These are phyloP conservation scores for Wickerhamomyces pijperi DNA, from an alignment of 805 yeast species.

Conservation along the genomic window DNA sequence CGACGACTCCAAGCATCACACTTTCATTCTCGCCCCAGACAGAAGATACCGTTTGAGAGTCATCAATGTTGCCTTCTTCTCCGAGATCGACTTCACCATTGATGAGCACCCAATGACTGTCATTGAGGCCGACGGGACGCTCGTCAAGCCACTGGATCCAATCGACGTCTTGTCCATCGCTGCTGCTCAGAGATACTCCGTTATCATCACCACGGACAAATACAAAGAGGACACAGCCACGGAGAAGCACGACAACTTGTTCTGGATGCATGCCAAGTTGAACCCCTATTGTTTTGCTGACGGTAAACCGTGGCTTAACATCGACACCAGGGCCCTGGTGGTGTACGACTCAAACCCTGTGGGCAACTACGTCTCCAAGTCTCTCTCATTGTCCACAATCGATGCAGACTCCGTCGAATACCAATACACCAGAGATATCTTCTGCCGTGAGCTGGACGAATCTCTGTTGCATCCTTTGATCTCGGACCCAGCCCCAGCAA, in stretches of 20 bases:
- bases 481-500: conserved; percentile 11
- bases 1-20: conserved; percentile 12
- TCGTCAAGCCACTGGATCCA: conserved; percentile 30
- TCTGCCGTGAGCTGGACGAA: conserved; percentile 19
- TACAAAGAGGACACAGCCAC: conserved; percentile 24
- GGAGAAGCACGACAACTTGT: conserved; percentile 19
- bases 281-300: conserved; percentile 25
- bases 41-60: conserved; percentile 35
- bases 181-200: conserved; percentile 63
- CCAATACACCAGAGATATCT: conserved; percentile 9
- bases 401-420: conserved; percentile 8
- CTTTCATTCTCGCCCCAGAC: conserved; percentile 27
- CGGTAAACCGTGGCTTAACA: conserved; percentile 22
- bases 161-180: conserved; percentile 21
- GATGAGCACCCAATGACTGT: conserved; percentile 40
- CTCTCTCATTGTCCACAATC: background rate
- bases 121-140: conserved; percentile 43
- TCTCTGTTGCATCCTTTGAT: conserved; percentile 13
- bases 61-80: conserved; percentile 39
- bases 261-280: conserved; percentile 29
- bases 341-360: conserved; percentile 13
- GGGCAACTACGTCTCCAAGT: conserved; percentile 1
- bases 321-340: conserved; percentile 23
- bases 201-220: conserved; percentile 38
- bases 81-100: conserved; percentile 36